phyloP scores from a whole-genome alignment of 2,329 filamentous ascomycete genomes.

The Sporothrix brunneoviolacea region DNA sequence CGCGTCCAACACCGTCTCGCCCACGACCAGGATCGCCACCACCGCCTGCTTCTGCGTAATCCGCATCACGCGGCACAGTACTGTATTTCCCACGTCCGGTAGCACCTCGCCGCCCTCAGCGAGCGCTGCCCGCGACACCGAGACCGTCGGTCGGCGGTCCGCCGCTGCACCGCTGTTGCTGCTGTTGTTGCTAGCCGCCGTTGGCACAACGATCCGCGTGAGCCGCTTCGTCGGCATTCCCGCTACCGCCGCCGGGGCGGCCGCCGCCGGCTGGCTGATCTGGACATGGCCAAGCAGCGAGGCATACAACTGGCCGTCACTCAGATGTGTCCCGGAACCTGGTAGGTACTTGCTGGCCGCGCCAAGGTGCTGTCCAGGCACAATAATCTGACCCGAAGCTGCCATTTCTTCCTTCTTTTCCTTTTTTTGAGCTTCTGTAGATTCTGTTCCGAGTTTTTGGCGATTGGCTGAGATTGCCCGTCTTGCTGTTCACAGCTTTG shows the following conservation, averaged over 20 bases:
- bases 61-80: slow-evolving; percentile 79
- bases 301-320: slow-evolving; percentile 67
- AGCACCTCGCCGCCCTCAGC: slow-evolving; percentile 53
- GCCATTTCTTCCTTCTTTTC: not conserved
- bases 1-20: slow-evolving; percentile 63
- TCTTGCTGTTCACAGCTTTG: no score
- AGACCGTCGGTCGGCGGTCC: slow-evolving; percentile 45
- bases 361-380: slow-evolving; percentile 79
- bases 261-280: slow-evolving; percentile 41
- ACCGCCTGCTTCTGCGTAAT: slow-evolving; percentile 80
- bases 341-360: slow-evolving; percentile 58
- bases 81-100: slow-evolving; percentile 71
- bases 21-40: slow-evolving; percentile 78
- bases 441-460: not conserved
- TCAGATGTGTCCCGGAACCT: slow-evolving; percentile 78
- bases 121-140: slow-evolving; percentile 41
- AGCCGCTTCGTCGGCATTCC: slow-evolving; percentile 41
- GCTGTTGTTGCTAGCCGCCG: slow-evolving; percentile 32
- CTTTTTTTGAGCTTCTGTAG: not conserved
- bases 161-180: slow-evolving; percentile 30
- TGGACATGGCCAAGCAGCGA: slow-evolving; percentile 72
- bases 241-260: slow-evolving; percentile 21
- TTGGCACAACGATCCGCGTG: slow-evolving; percentile 44
- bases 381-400: slow-evolving; percentile 40
- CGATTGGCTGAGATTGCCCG: no score